Percentiles rank a stretch among this genome's conserved stretches.
Evolutionary conservation across 306 rosid species (phyloP).

Genomic region (Quercus suber): DNA sequence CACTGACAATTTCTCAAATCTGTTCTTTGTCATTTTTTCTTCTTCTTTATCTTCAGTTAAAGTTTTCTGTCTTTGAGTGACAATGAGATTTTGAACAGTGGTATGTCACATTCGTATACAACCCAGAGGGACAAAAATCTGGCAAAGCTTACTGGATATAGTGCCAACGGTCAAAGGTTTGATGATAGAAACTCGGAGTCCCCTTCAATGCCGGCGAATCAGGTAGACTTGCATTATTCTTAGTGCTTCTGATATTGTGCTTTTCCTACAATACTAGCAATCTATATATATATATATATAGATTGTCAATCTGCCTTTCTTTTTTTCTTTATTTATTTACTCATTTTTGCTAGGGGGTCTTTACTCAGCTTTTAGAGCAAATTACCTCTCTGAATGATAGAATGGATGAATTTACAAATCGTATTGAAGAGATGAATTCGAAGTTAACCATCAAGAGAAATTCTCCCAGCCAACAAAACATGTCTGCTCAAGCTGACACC

Average conservation of each 20-base stretch:
- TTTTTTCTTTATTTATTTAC: conserved; percentile 5
- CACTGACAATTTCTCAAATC: not conserved
- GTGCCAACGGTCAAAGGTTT: conserved; percentile 47
- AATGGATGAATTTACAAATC: conserved; percentile 89
- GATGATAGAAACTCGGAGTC: conserved; percentile 65
- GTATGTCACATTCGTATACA: conserved; percentile 83
- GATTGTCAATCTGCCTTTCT: conserved; percentile 3
- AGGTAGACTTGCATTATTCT: conserved; percentile 42
- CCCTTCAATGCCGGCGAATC: conserved; percentile 41
- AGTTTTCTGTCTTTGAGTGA: conserved; percentile 8
- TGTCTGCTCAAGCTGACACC: conserved; percentile 67
- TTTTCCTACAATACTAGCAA: not conserved
- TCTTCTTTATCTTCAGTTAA: not conserved
- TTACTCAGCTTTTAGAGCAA: conserved; percentile 82
- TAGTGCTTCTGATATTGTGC: conserved; percentile 12
- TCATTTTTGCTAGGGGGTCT: conserved; percentile 47
- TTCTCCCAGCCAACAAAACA: conserved; percentile 75
- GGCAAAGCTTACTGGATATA: conserved; percentile 50
- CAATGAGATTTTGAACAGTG: conserved; percentile 45
- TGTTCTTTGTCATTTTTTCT: not conserved
- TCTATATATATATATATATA: not conserved
- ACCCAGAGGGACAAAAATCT: conserved; percentile 73
- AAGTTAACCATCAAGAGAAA: conserved; percentile 51
- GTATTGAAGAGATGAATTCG: conserved; percentile 81
- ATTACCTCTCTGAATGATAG: conserved; percentile 88